phyloP scores from a whole-genome alignment of 2,329 filamentous ascomycete genomes.

The Aspergillus floridensis region DNA sequence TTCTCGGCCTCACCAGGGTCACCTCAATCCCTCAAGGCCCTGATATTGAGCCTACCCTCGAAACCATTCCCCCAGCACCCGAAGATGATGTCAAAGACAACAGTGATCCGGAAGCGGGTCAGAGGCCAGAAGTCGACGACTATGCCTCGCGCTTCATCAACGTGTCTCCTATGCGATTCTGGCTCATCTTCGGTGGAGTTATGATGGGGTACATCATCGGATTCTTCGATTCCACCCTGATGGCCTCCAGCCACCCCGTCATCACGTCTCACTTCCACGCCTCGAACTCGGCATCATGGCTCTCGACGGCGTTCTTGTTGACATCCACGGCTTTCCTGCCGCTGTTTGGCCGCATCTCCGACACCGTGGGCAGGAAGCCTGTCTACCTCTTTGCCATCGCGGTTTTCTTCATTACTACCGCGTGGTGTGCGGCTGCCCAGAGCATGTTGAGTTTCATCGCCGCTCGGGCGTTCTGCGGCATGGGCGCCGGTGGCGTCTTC shows the following conservation, averaged over 20 bases:
- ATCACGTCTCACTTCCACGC: conserved; percentile 77
- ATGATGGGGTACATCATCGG: conserved; percentile 56
- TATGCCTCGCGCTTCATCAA: conserved; percentile 38
- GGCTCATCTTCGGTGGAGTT: conserved; percentile 61
- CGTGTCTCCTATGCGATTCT: conserved; percentile 52
- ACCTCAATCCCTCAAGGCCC: conserved; percentile 28
- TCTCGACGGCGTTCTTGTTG: conserved; percentile 74
- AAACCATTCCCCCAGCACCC: conserved; percentile 20
- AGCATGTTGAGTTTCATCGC: conserved; percentile 70
- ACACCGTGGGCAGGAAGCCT: conserved; percentile 67
- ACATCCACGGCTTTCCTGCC: conserved; percentile 76
- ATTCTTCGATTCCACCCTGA: conserved; percentile 74
- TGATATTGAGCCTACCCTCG: conserved; percentile 27
- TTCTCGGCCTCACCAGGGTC: conserved; percentile 12
- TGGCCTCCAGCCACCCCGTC: conserved; percentile 77
- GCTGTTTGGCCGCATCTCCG: conserved; percentile 69
- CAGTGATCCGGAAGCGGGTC: conserved; percentile 8
- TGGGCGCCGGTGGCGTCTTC: conserved; percentile 70
- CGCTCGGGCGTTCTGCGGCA: conserved; percentile 67
- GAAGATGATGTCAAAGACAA: conserved; percentile 11
- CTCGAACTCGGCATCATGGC: conserved; percentile 77
- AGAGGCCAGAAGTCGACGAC: conserved; percentile 12
- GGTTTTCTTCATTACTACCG: conserved; percentile 63
- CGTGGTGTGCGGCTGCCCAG: conserved; percentile 67
- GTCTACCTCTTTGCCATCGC: conserved; percentile 63